Evolutionary conservation across 2,329 filamentous ascomycete species (phyloP), one percentile per base, ranked within the genome.

Genomic region (Tolypocladium endophyticum): DNA sequence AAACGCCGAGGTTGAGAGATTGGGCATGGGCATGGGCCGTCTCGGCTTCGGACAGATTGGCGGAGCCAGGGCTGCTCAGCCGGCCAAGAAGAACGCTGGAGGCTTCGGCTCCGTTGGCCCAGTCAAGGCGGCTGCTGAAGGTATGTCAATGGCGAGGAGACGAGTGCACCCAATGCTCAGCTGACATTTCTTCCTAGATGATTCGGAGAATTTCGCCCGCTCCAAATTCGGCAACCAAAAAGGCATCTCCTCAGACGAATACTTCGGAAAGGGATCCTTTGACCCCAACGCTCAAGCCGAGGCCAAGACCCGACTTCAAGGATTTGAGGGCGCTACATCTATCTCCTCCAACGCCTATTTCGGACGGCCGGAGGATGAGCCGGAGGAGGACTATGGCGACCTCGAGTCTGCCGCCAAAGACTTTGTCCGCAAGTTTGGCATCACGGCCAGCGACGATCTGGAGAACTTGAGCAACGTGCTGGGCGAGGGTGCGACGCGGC

Each of bases 281-380:
- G 92, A 99, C 71, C 86, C 92, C 43, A 81, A 81, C 59, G 85
- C 88, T 11, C 88, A 94, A 71, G 81, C 86, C 57, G 93, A 97
- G 77, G 93, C 94, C 67, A 96, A 96, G 79, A 81, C 82, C 30
- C 86, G 94, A 47, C 83, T 99, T 58, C 87, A 91, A 77, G 90
- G 92, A 55, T 99, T 99, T 70, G 93, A 97, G 75, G 92, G 94
- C 53, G 92, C 94, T 14, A 87, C 87, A 1, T 79, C 92, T 65
- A 99, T 99, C 73, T 97, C 92, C 8, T 96, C 90, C 61, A 99
- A 97, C 74, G 91, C 91, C 59, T 99, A 97, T 81, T 99, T 99
- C 73, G 94, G 94, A 62, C 88, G 93, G 57, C 88, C 91, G 2
- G 94, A 99, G 71, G 89, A 92, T 30, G 89, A 95, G 66, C 77